A percentile compares a stretch with the other conserved stretches of the same genome.
Evolutionary conservation across 2,329 filamentous ascomycete genomes (phyloP).

Genomic region (Pseudocercospora fuligena): DNA sequence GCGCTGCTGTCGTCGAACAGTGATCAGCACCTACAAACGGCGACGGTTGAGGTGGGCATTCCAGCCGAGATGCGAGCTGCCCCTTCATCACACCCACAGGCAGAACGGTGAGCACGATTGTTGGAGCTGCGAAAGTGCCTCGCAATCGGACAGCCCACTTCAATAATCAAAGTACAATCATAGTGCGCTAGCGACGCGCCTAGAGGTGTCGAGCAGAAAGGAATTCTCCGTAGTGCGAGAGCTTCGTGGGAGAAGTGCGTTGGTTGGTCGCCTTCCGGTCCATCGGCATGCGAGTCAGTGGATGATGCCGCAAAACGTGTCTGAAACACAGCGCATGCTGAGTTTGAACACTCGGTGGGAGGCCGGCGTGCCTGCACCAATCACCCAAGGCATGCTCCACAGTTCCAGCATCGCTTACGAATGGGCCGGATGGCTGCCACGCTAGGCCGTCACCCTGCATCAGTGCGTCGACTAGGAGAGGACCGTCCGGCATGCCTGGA

Average conservation of each 20-base stretch:
- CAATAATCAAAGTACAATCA: background rate
- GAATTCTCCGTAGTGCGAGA: conserved; percentile 23
- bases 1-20: conserved; percentile 7
- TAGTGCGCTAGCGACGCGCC: conserved; percentile 17
- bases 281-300: conserved; percentile 16
- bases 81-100: background rate
- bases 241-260: background rate
- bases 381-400: conserved; percentile 1
- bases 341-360: background rate
- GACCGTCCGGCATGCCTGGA: conserved; percentile 2
- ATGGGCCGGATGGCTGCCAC: conserved; percentile 9
- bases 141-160: background rate
- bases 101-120: background rate
- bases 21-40: background rate
- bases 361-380: conserved; percentile 5
- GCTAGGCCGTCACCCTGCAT: conserved; percentile 7
- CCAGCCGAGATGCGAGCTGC: background rate
- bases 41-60: background rate
- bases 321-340: conserved; percentile 13
- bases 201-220: conserved; percentile 25
- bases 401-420: conserved; percentile 3
- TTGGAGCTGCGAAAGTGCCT: background rate
- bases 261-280: conserved; percentile 18
- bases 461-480: conserved; percentile 8
- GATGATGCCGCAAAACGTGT: conserved; percentile 9